A percentile compares a stretch with the other conserved stretches of the same genome.
phyloP scores from a whole-genome alignment of 805 yeast species.

The Blastobotrys peoriensis region DNA sequence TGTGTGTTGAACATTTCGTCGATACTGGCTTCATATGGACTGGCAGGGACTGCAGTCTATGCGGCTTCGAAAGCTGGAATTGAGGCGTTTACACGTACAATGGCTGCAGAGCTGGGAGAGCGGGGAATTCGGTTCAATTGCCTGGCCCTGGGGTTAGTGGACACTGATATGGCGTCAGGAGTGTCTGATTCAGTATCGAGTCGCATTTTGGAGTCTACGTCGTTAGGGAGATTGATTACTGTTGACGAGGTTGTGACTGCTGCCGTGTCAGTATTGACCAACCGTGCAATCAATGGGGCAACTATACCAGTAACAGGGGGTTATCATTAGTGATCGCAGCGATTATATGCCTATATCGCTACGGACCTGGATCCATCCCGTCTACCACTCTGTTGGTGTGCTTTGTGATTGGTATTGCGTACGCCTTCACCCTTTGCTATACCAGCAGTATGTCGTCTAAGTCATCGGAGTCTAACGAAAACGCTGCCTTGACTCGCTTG shows the following conservation, averaged over 20 bases:
- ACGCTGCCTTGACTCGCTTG: background rate
- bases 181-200: slow-evolving; percentile 6
- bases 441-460: background rate
- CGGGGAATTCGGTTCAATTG: slow-evolving; percentile 55
- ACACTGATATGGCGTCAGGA: slow-evolving; percentile 51
- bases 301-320: slow-evolving; percentile 18
- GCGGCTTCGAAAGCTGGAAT: slow-evolving; percentile 69
- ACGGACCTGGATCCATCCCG: background rate
- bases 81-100: slow-evolving; percentile 50
- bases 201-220: slow-evolving; percentile 10
- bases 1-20: slow-evolving; percentile 63
- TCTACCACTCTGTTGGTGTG: background rate
- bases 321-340: slow-evolving; percentile 2
- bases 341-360: background rate
- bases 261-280: slow-evolving; percentile 14
- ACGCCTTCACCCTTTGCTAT: background rate
- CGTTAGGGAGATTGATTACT: slow-evolving; percentile 8
- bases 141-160: slow-evolving; percentile 60
- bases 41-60: slow-evolving; percentile 56
- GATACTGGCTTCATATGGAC: slow-evolving; percentile 44
- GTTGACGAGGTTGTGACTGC: slow-evolving; percentile 20
- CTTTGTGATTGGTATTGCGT: background rate
- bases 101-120: slow-evolving; percentile 55
- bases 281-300: slow-evolving; percentile 16
- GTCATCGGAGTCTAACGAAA: slow-evolving; percentile 1